Evolutionary conservation across 2,329 filamentous ascomycete genomes (phyloP).

Genomic region (Colletotrichum sp.): DNA sequence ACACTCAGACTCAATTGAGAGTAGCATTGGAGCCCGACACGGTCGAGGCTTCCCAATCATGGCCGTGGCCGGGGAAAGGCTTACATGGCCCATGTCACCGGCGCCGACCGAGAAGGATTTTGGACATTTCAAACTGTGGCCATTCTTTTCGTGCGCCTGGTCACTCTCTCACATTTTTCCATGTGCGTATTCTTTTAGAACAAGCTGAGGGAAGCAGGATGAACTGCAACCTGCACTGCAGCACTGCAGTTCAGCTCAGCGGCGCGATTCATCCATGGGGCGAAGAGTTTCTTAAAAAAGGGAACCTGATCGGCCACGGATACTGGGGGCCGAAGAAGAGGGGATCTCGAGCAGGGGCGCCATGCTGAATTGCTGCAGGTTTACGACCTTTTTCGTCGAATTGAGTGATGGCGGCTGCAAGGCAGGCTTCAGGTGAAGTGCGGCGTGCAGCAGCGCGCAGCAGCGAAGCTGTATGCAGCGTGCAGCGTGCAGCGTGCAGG

Average conservation of each 20-base stretch:
- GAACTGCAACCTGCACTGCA: background rate
- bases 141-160: background rate
- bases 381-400: background rate
- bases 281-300: background rate
- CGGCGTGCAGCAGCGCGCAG: background rate
- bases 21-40: background rate
- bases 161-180: background rate
- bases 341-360: background rate
- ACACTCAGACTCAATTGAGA: background rate
- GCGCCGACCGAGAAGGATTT: background rate
- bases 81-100: background rate
- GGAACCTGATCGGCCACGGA: background rate
- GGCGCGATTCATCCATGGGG: background rate
- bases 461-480: background rate
- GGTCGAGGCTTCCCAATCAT: background rate
- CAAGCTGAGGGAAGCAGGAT: background rate
- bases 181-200: background rate
- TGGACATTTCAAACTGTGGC: background rate
- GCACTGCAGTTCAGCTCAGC: background rate
- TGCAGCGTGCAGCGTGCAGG: background rate
- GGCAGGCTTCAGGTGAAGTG: slow-evolving; percentile 2
- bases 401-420: background rate
- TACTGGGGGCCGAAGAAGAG: background rate
- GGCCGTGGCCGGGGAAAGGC: background rate
- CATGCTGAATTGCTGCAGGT: background rate